Conservation (phyloP, 106 monocot genomes). For the Allium cepa region DNA sequence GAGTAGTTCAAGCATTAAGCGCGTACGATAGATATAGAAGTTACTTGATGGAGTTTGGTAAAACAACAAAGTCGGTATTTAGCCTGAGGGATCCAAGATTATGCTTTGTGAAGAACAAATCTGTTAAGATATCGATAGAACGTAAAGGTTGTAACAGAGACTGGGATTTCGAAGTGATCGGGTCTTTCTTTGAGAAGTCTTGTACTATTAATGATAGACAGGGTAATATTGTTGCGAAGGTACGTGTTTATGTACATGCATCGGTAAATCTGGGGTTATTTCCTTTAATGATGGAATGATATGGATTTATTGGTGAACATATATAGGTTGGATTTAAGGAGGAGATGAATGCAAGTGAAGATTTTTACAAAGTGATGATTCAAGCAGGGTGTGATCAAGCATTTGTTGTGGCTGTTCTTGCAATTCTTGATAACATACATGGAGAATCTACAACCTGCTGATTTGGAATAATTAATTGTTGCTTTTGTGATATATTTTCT, state of each 20-base stretch:
- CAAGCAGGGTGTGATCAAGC: constrained; percentile 20
- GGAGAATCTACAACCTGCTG: constrained; percentile 21
- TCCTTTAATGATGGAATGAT: too few relatives aligned
- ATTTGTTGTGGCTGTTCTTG: constrained; percentile 19
- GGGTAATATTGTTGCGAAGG: constrained; percentile 56
- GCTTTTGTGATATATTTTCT: neutral
- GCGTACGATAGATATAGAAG: constrained; percentile 48
- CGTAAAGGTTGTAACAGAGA: constrained; percentile 21
- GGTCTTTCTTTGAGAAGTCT: constrained; percentile 47
- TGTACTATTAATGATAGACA: constrained; percentile 43
- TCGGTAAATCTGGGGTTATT: neutral
- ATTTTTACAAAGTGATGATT: constrained; percentile 11
- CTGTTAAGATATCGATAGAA: constrained; percentile 30
- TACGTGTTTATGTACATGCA: constrained; percentile 2
- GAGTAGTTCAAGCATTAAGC: constrained; percentile 65
- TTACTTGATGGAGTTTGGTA: constrained; percentile 46
- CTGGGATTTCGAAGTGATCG: constrained; percentile 59
- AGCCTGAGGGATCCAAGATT: constrained; percentile 12
- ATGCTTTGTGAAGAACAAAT: constrained; percentile 35
- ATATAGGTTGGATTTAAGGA: constrained; percentile 3
- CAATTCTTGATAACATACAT: constrained; percentile 18
- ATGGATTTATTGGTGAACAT: too few relatives aligned
- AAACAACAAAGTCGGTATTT: constrained; percentile 25
- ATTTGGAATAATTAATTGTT: neutral
- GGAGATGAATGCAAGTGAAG: constrained; percentile 1